These are phyloP conservation scores for Hymenoscyphus scutula DNA, from an alignment of 2,329 filamentous ascomycete genomes.

Conservation along the genomic window DNA sequence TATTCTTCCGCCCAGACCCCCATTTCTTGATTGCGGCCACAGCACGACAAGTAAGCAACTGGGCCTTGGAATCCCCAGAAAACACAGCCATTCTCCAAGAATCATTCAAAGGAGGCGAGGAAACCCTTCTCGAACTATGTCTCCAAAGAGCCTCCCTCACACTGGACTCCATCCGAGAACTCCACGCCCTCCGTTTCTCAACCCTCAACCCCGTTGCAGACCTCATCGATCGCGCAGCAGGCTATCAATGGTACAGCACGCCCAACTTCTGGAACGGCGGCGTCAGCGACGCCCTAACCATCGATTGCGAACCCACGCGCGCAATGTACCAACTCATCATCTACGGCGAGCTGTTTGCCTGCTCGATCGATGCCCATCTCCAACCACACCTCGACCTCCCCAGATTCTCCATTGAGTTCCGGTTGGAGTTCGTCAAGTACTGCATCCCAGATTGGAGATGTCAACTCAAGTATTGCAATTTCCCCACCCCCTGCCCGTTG, in stretches of 20 bases:
- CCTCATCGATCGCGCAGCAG: conserved; percentile 9
- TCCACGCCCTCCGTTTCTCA: conserved; percentile 10
- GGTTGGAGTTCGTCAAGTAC: conserved; percentile 9
- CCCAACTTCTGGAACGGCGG: conserved; percentile 14
- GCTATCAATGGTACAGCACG: conserved; percentile 6
- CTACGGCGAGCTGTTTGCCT: conserved; percentile 11
- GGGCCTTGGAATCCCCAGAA: conserved; percentile 32
- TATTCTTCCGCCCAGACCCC: conserved; percentile 40
- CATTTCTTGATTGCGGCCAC: conserved; percentile 38
- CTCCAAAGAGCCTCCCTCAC: conserved; percentile 34
- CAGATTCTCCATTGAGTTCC: background rate
- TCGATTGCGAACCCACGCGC: conserved; percentile 8
- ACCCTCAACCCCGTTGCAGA: conserved; percentile 9
- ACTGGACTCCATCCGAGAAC: conserved; percentile 33
- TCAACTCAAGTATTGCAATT: background rate
- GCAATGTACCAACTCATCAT: conserved; percentile 7
- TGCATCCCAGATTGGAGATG: conserved; percentile 11
- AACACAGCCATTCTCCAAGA: conserved; percentile 29
- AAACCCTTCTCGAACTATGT: conserved; percentile 35
- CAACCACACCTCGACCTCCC: conserved; percentile 2
- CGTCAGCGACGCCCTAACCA: conserved; percentile 4
- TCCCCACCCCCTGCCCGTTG: background rate
- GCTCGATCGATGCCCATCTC: conserved; percentile 1
- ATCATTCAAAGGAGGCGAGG: conserved; percentile 33
- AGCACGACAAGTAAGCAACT: conserved; percentile 35